Evolutionary conservation across 768 basidiomycete genomes (phyloP), one percentile per base, ranked within the genome.

Genomic region (Suillus subluteus): DNA sequence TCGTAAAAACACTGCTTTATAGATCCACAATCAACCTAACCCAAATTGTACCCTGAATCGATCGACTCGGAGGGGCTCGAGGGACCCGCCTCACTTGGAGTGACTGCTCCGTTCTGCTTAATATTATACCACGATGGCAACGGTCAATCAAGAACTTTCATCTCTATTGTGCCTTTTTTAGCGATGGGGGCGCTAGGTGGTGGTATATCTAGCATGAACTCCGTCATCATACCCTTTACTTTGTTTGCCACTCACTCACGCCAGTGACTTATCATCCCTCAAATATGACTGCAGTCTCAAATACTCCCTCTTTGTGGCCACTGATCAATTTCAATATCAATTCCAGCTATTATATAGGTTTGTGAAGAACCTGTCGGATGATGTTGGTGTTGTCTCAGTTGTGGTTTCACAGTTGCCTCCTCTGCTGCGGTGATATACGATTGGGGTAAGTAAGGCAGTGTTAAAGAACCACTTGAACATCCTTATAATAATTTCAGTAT

Each of bases 151-250:
- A 16, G 26, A 30, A 26, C 52, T 26, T 30, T 54, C 16, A 18
- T 2, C 16, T 30, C 8, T 8, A 16, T 30, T 26, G 8, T 54
- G 23, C 52, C 26, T 9, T 23, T 30, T 30, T 54, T 16, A 30
- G 16, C 16, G 4, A 30, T 54, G 16, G 16, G 16, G 78, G 52
- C 32, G 4, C 3, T 32, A 3, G 15, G 16, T 18, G 52, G 52
- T 54, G 23, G 23, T 52, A 54, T 54, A 54, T 54, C 52, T 54
- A 54, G 9, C 16, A 18, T 15, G 26, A 30, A 9, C 0, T 9
- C 15, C 26, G 30, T 18, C 8, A 30, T 18, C 2, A 54, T 5
- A 18, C 7, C 4, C 6, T 54, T 8, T 30, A 54, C 52, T 3
- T 30, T 18, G 52, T 30, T 18, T 2, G 7, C 8, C 16, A 2